Base-by-base conservation (phyloP, 306 rosid species). In the Pueraria montana region DNA sequence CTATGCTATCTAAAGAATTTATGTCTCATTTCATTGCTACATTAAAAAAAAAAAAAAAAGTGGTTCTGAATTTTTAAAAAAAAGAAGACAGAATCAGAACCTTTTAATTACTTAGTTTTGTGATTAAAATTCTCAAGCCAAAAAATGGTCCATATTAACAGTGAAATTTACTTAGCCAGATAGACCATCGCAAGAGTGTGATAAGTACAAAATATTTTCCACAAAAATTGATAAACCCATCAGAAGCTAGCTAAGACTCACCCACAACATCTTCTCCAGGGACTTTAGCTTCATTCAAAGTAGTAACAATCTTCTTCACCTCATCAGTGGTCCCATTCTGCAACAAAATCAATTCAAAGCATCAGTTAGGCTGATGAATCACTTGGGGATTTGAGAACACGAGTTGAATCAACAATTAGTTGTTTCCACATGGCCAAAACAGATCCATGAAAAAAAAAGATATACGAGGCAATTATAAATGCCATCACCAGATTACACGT, bases 231-330 rank as follows among this genome's bases (percentile, higher is more conserved):
- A 45, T 3, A 71, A 65, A 2, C 55, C 18, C 26, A 20, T 26
- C 32, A 4, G 4, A 48, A 80, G 30, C 63, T 50, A 4, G 58
- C 49, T 66, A 66, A 24, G 66, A 87, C 95, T 82, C 78, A 95
- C 97, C 95, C 50, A 95, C 98, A 80, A 87, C 88, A 90, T 95
- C 97, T 77, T 89, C 90, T 0, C 93, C 86, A 55, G 97, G 97
- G 32, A 95, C 92, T 74, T 90, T 80, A 80, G 90, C 95, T 79
- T 93, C 93, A 65, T 93, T 95, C 86, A 95, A 86, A 49, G 86
- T 74, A 62, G 84, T 52, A 17, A 91, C 92, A 59, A 95, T 93
- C 87, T 91, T 93, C 86, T 91, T 95, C 91, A 93, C 97, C 91
- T 95, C 93, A 27, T 88, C 94, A n/a, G 77, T 84, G 62, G 94